Percentiles rank a stretch among this genome's conserved stretches.
phyloP scores from a whole-genome alignment of 306 rosid species.

The Sindora glabra region DNA sequence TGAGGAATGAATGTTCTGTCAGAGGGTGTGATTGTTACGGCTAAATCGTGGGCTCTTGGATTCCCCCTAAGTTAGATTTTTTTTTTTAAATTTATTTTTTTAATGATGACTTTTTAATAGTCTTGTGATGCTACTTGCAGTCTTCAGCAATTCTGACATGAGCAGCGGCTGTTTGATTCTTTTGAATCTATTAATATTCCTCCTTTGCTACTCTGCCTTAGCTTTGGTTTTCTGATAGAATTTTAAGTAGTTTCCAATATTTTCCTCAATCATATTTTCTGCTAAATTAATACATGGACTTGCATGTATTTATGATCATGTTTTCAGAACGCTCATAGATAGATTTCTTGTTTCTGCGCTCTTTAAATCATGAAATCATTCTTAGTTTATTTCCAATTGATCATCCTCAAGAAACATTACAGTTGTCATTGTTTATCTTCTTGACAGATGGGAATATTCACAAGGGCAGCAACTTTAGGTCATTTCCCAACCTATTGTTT shows the following conservation, averaged over 20 bases:
- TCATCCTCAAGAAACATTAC: neutral
- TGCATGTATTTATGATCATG: too few species aligned
- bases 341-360: neutral
- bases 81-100: too few species aligned
- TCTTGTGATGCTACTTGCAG: neutral
- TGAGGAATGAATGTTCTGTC: constrained; percentile 74
- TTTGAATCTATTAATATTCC: too few species aligned
- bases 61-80: constrained; percentile 60
- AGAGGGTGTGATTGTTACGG: constrained; percentile 63
- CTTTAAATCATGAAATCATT: neutral
- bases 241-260: too few species aligned
- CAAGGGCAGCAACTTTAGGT: constrained; percentile 49
- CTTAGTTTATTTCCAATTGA: neutral
- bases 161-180: too few species aligned
- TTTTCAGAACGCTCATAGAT: too few species aligned
- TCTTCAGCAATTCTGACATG: too few species aligned
- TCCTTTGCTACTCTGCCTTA: too few species aligned
- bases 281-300: too few species aligned
- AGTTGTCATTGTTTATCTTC: neutral
- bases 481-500: constrained; percentile 59
- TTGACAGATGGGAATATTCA: constrained; percentile 66
- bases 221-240: too few species aligned
- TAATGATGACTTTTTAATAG: neutral
- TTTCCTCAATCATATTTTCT: too few species aligned
- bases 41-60: constrained; percentile 87